Conservation (phyloP, 148 eudicot genomes). For the Camellia lanceoleosa region DNA sequence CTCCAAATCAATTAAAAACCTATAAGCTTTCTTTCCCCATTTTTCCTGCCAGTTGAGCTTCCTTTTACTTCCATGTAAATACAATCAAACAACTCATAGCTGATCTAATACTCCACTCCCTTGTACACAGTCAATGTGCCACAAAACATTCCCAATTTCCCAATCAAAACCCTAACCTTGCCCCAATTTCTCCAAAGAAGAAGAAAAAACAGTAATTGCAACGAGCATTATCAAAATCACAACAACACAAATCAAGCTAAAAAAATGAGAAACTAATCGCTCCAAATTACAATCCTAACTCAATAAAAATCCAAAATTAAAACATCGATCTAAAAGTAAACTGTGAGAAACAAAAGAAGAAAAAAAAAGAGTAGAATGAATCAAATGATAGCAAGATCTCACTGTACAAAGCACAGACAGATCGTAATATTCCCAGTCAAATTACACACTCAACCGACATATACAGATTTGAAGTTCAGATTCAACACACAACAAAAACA, state of each 20-base stretch:
- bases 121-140: too few relatives aligned
- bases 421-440: not conserved
- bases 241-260: not conserved
- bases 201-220: not conserved
- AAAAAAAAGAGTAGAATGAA: too few relatives aligned
- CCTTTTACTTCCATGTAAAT: too few relatives aligned
- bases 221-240: not conserved
- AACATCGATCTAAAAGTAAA: not conserved
- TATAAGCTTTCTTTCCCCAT: too few relatives aligned
- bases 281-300: too few relatives aligned
- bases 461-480: not conserved
- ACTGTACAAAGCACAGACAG: not conserved
- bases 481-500: not conserved
- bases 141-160: not conserved
- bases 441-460: not conserved
- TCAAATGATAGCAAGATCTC: conserved; percentile 6
- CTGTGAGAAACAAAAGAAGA: not conserved
- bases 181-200: not conserved
- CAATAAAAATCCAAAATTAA: too few relatives aligned
- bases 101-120: too few relatives aligned
- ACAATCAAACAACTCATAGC: too few relatives aligned
- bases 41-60: too few relatives aligned
- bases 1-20: too few relatives aligned
- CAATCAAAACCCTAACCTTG: conserved; percentile 7
- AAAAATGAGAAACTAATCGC: too few relatives aligned